Evolutionary conservation across 1,139 yeast species (phyloP).

Genomic region (Yamadazyma membranifaciens): DNA sequence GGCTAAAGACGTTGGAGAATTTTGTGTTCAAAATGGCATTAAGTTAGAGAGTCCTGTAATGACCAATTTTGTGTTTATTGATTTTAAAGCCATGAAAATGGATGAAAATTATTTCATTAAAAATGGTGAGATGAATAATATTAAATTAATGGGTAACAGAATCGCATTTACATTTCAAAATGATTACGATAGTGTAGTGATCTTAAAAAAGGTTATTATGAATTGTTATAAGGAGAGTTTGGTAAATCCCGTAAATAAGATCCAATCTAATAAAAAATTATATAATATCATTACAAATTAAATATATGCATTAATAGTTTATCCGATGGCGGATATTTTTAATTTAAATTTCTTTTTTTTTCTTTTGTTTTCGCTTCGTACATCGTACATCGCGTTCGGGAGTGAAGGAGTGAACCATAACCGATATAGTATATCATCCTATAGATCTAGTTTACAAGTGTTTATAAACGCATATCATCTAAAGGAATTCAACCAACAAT

Average conservation of each 20-base stretch:
- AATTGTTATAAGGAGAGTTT: conserved; percentile 31
- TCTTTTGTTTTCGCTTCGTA: too few species aligned
- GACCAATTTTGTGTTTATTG: conserved; percentile 44
- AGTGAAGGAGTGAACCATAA: too few species aligned
- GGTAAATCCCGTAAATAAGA: conserved; percentile 22
- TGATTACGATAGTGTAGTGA: conserved; percentile 30
- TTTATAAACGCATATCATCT: too few species aligned
- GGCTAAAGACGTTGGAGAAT: conserved; percentile 49
- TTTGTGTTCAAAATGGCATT: conserved; percentile 37
- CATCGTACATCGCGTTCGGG: too few species aligned
- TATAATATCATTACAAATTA: conserved; percentile 41
- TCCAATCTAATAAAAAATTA: conserved; percentile 14
- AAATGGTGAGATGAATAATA: conserved; percentile 24
- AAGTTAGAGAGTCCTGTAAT: conserved; percentile 39
- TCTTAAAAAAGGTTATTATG: conserved; percentile 27
- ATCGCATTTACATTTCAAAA: conserved; percentile 42
- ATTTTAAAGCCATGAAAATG: conserved; percentile 32
- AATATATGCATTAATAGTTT: neutral
- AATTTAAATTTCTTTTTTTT: too few species aligned
- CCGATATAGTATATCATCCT: too few species aligned
- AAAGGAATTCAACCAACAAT: too few species aligned
- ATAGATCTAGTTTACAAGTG: too few species aligned
- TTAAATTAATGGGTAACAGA: conserved; percentile 32
- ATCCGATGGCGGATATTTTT: neutral
- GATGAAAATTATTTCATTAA: conserved; percentile 25